Evolutionary conservation across 2,329 filamentous ascomycete species (phyloP).

Genomic region (Cyphellophora europaea): DNA sequence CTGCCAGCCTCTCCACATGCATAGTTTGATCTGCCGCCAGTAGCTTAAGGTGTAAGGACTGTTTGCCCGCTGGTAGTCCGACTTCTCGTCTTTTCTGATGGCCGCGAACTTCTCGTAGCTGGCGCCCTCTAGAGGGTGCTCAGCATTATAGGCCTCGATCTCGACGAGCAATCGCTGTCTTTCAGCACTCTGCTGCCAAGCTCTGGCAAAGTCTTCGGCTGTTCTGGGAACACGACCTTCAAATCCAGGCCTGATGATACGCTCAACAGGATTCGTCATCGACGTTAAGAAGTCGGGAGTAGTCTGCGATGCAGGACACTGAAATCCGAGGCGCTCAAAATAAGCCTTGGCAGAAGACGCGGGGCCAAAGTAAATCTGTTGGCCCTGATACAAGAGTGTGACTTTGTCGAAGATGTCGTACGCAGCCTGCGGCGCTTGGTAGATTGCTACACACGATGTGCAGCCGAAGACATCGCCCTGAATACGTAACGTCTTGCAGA

Average conservation of each 20-base stretch:
- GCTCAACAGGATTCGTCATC: conserved; percentile 56
- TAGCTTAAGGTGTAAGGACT: conserved; percentile 50
- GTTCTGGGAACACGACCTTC: conserved; percentile 56
- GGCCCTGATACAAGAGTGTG: conserved; percentile 64
- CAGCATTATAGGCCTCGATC: conserved; percentile 32
- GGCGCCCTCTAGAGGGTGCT: conserved; percentile 32
- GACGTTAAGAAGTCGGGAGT: conserved; percentile 62
- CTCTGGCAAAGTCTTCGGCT: conserved; percentile 55
- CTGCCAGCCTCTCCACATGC: conserved; percentile 52
- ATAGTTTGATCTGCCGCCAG: conserved; percentile 44
- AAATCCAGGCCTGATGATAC: conserved; percentile 46
- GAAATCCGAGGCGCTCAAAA: conserved; percentile 61
- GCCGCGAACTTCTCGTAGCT: conserved; percentile 27
- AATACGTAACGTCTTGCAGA: conserved; percentile 42
- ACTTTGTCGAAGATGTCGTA: conserved; percentile 64
- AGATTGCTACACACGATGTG: conserved; percentile 47
- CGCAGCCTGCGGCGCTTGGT: conserved; percentile 41
- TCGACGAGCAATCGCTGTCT: conserved; percentile 30
- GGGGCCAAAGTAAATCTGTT: conserved; percentile 67
- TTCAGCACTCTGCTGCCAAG: conserved; percentile 46
- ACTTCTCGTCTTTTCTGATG: conserved; percentile 32
- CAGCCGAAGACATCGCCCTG: conserved; percentile 39
- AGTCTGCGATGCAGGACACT: conserved; percentile 57
- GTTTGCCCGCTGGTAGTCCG: conserved; percentile 28
- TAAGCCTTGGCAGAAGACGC: conserved; percentile 50